Base-by-base conservation (phyloP, 805 yeast genomes). In the Suhomyces pyralidae region DNA sequence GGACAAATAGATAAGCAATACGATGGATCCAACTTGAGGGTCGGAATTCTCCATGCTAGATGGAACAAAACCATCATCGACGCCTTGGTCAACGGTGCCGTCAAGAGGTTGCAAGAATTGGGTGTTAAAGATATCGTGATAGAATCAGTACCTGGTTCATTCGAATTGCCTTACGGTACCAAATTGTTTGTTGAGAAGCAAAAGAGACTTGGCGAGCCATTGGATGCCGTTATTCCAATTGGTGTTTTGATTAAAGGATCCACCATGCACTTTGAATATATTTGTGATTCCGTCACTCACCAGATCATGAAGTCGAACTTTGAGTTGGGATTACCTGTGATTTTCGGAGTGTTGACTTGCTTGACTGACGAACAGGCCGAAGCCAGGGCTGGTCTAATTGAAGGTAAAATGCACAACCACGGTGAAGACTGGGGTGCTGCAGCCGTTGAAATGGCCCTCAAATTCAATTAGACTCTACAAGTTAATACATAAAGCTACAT, bases 401-500 rank as follows among this genome's bases (percentile, higher is more conserved):
- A 71, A 28, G 90, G 87, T 53, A 84, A 84, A 60, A 81, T 85
- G 84, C 98, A 94, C 71, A 93, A 93, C 76, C 99, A 94, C 65
- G 99, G 99, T 58, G 90, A 82, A 65, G 99, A 94, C 70, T 93
- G 99, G 99, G 99, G 96, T 60, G 92, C 96, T 34, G 97, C 97
- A 51, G 99, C 99, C 14, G 97, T 94, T 25, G 99, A 93, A 76
- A 93, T 94, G 98, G 61, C 73, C 9, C 53, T 68, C 40, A 75
- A 75, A 58, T 74, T 73, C 52, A 58, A 58, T 22, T 62, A 55
- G 15, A 28, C n/a, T 12, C 32, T 10, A 28, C 14, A 26, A 25
- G 7, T 7, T 9, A 2, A 26, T 26, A 9, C 14, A 20, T 9
- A 26, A 9, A 9, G 14, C 12, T 10, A 10, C 2, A 2, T 12